phyloP scores from a whole-genome alignment of 257 asterid species.

The Orobanche coerulescens region DNA sequence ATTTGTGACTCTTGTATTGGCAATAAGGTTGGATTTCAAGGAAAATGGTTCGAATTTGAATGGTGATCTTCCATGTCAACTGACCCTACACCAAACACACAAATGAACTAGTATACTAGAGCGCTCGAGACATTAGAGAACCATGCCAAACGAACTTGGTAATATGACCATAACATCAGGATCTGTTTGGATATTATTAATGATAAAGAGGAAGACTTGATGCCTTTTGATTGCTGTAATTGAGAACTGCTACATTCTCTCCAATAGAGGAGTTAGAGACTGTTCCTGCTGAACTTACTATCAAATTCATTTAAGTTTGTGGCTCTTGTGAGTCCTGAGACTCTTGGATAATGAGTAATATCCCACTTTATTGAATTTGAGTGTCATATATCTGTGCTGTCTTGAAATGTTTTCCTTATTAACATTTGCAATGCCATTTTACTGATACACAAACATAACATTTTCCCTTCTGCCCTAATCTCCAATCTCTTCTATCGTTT shows the following conservation, averaged over 20 bases:
- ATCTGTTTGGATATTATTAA: not conserved
- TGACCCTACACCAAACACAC: not conserved
- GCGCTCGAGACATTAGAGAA: too few species aligned
- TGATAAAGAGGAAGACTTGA: not conserved
- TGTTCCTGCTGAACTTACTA: not conserved
- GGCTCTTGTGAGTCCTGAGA: not conserved
- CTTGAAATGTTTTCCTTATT: too few species aligned
- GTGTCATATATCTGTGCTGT: too few species aligned
- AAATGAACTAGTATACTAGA: too few species aligned
- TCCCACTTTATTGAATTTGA: too few species aligned
- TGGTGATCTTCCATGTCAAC: not conserved
- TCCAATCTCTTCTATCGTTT: not conserved
- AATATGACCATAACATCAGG: too few species aligned
- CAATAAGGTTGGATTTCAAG: not conserved
- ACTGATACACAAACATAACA: too few species aligned
- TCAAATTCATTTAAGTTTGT: not conserved
- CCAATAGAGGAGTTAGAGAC: not conserved
- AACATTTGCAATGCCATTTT: too few species aligned
- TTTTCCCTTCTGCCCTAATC: too few species aligned
- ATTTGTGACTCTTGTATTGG: not conserved
- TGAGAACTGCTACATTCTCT: not conserved
- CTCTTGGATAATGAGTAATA: too few species aligned
- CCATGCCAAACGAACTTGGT: too few species aligned
- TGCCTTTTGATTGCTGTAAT: not conserved
- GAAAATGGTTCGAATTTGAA: not conserved